A percentile compares a stretch with the other conserved stretches of the same genome.
Conservation (phyloP, 2,329 filamentous ascomycete genomes). For the Chaetomium globosum region DNA sequence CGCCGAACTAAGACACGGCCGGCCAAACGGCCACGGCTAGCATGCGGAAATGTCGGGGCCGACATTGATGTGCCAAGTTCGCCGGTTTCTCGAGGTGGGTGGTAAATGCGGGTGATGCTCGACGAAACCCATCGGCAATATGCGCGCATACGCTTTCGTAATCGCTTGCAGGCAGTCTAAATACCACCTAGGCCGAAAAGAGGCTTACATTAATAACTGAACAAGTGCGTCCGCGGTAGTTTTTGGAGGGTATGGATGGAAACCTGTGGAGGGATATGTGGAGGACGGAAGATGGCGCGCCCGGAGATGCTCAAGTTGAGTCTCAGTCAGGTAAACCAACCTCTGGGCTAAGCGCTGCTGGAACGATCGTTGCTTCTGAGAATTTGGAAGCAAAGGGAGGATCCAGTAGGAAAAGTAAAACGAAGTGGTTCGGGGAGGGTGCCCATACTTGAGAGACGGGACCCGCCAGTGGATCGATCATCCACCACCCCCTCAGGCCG, state of each 20-base stretch:
- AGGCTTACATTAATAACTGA: background rate
- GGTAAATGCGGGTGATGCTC: background rate
- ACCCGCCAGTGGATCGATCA: no score
- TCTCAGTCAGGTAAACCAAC: background rate
- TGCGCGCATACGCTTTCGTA: conserved; percentile 9
- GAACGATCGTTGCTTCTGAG: background rate
- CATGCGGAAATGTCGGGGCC: background rate
- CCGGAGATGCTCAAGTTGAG: background rate
- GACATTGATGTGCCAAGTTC: background rate
- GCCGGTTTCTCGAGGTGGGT: background rate
- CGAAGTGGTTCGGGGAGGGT: background rate
- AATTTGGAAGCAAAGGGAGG: background rate
- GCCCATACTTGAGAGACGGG: background rate
- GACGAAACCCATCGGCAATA: background rate
- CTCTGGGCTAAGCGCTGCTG: background rate
- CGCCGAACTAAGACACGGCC: background rate
- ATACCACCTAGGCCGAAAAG: background rate
- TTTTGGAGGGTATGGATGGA: background rate
- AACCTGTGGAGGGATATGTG: background rate
- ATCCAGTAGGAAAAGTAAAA: background rate
- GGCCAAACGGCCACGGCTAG: background rate
- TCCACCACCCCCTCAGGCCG: no score
- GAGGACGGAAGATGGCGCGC: background rate
- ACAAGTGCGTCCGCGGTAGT: background rate
- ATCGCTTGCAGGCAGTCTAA: background rate